Percentiles rank a stretch among this genome's conserved stretches.
phyloP scores from a whole-genome alignment of 192 early-diverging fungal genomes.

The Gamsiella multidivaricata region DNA sequence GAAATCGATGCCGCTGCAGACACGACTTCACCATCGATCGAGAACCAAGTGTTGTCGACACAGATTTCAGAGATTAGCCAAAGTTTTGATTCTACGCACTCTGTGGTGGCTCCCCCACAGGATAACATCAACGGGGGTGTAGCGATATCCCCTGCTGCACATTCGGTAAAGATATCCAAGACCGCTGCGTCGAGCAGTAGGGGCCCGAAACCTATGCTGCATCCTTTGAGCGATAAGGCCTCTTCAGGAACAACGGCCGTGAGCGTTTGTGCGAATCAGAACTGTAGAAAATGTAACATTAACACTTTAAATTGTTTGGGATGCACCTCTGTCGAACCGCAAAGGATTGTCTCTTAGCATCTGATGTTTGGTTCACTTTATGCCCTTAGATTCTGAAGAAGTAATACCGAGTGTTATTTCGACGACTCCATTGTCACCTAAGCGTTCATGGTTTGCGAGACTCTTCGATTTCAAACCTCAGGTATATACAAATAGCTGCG shows the following conservation, averaged over 20 bases:
- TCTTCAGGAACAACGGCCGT: conserved; percentile 14
- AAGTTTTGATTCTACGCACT: neutral
- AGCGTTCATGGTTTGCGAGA: conserved; percentile 35
- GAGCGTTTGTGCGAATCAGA: conserved; percentile 21
- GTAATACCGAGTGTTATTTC: conserved; percentile 9
- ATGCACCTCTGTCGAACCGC: too few species aligned
- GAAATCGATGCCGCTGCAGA: neutral
- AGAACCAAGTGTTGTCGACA: conserved; percentile 43
- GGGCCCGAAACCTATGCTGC: conserved; percentile 13
- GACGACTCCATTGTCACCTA: conserved; percentile 10
- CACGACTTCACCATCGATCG: conserved; percentile 11
- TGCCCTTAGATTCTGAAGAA: too few species aligned
- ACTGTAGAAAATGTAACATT: conserved; percentile 32
- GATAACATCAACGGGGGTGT: neutral
- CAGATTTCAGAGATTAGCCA: conserved; percentile 32
- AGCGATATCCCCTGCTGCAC: neutral
- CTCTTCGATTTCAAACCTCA: conserved; percentile 53
- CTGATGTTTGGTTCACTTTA: too few species aligned
- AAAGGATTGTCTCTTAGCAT: too few species aligned
- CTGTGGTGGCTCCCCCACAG: too few species aligned
- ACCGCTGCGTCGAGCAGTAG: neutral
- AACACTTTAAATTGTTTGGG: neutral
- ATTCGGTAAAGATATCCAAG: conserved; percentile 16
- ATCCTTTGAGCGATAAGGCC: conserved; percentile 35
- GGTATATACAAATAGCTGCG: conserved; percentile 15